phyloP scores from a whole-genome alignment of 768 basidiomycete species.

The Trametes meyenii region DNA sequence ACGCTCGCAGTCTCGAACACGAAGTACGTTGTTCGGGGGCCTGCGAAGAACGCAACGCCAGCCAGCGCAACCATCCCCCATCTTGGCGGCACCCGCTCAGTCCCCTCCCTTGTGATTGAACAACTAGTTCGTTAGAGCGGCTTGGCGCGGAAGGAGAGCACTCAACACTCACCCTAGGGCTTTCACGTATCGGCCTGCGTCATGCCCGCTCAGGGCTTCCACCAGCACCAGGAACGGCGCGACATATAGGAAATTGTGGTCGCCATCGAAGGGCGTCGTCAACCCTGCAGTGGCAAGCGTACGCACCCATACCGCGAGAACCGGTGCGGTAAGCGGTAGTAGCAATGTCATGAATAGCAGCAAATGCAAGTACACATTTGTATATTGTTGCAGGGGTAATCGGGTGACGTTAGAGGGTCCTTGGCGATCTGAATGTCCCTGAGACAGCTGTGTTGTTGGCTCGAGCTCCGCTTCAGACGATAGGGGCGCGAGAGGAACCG shows the following conservation, averaged over 20 bases:
- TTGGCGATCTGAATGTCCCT: background rate
- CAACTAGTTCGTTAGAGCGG: background rate
- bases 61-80: constrained; percentile 59
- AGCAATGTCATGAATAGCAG: constrained; percentile 81
- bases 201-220: constrained; percentile 55
- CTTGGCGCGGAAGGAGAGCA: background rate
- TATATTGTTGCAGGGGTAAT: background rate
- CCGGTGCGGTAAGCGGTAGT: constrained; percentile 74
- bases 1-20: constrained; percentile 66
- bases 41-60: constrained; percentile 60
- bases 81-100: constrained; percentile 41
- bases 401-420: background rate
- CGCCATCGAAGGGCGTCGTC: constrained; percentile 78
- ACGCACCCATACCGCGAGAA: constrained; percentile 87
- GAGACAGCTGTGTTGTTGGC: background rate
- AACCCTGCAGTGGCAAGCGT: constrained; percentile 81
- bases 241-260: constrained; percentile 71
- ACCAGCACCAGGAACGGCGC: constrained; percentile 66
- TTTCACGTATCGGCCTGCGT: constrained; percentile 44
- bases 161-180: constrained; percentile 31
- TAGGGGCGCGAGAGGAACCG: constrained; percentile 1
- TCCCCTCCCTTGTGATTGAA: background rate
- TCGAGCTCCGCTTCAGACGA: background rate
- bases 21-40: constrained; percentile 65
- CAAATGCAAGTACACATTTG: constrained; percentile 47